Conservation (phyloP, 306 rosid species). For the Betula pendula region DNA sequence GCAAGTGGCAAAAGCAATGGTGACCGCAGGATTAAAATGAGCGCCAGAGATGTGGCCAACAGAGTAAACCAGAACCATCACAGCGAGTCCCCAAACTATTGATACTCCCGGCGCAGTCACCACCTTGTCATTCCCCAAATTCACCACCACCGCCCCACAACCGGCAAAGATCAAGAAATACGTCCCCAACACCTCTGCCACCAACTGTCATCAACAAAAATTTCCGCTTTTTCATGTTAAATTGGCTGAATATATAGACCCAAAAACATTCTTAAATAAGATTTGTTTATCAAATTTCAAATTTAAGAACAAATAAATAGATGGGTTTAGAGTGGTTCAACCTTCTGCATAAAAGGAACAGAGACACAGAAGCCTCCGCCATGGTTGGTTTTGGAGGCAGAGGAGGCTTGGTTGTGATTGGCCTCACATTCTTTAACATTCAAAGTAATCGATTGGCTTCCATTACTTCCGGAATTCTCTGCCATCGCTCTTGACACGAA, state of each 20-base stretch:
- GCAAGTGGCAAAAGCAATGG: constrained; percentile 71
- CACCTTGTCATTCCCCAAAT: constrained; percentile 31
- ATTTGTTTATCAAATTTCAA: no score
- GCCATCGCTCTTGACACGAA: constrained; percentile 42
- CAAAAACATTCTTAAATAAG: neutral
- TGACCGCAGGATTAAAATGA: constrained; percentile 89
- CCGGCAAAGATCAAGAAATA: constrained; percentile 82
- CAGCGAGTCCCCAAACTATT: constrained; percentile 70
- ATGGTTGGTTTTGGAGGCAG: constrained; percentile 15
- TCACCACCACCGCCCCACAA: constrained; percentile 66
- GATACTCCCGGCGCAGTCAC: constrained; percentile 69
- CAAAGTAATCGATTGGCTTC: constrained; percentile 37
- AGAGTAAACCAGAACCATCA: constrained; percentile 62
- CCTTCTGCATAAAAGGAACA: constrained; percentile 74
- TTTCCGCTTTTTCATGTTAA: neutral
- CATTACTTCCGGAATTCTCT: constrained; percentile 37
- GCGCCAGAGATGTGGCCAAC: constrained; percentile 91
- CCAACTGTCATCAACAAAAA: constrained; percentile 42
- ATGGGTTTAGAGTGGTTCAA: no score
- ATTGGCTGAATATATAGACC: neutral
- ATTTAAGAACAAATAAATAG: no score
- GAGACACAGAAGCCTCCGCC: constrained; percentile 22
- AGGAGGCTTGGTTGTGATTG: neutral
- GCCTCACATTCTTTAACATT: constrained; percentile 36
- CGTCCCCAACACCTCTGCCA: constrained; percentile 78